Base-by-base conservation (phyloP, 2,329 filamentous ascomycete genomes). In the Phoma sp. region DNA sequence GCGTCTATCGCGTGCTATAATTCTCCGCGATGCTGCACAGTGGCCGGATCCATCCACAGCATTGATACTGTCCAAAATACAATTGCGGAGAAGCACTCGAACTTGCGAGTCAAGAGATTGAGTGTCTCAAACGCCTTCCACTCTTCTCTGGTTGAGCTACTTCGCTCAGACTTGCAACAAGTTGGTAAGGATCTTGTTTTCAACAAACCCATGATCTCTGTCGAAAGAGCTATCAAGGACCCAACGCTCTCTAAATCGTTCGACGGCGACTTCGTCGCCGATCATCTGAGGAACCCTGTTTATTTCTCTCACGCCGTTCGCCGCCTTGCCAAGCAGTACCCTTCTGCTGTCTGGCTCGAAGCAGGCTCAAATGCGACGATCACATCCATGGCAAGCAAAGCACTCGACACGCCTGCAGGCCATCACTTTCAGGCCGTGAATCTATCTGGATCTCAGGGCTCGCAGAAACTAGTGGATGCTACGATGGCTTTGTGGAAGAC, bases 1-100 rank as follows among this genome's bases (percentile, higher is more conserved):
- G 59, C 62, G 39, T 57, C 75, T 2, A 78, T 84, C 32, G 81
- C 82, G 0, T 83, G 81, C 59, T 72, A 55, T 61, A 70, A 66
- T 40, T 56, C 44, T 0, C 76, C 76, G 0, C 59, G 54, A 4
- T 79, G 70, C 53, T 77, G 78, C 59, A 78, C 77, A 0, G 24
- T 83, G 2, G 77, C 76, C 24, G 64, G 65, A 2, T 50, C 52
- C 7, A 10, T 23, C 7, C 23, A 32, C 13, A 45, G 50, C 5
- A 53, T 62, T 5, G 66, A 77, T 11, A 4, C 30, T 30, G n/a
- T 61, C 36, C 59, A 55, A 0, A 55, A 73, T 0, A 61, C 39
- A 1, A 39, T 60, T 0, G 51, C 47, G 0, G 39, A 3, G 10
- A 45, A 35, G 24, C 9, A 41, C 56, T n/a, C 40, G 2, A 11